phyloP scores from a whole-genome alignment of 441 rosid genomes.

The Brassica balearica region DNA sequence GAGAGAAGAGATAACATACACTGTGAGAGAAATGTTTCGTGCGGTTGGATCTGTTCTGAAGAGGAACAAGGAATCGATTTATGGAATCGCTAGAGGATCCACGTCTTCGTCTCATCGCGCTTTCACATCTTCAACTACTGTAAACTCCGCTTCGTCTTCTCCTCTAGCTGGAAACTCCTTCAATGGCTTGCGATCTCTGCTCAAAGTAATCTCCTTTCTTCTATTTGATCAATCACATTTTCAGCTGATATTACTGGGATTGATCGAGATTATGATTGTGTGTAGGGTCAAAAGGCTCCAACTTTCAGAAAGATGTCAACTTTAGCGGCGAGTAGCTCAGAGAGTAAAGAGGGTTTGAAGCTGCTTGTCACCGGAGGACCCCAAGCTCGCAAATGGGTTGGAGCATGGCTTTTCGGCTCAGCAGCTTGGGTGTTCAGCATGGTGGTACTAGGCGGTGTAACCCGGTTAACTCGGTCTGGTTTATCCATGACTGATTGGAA shows the following conservation, averaged over 20 bases:
- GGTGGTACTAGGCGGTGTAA: slow-evolving; percentile 90
- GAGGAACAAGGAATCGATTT: slow-evolving; percentile 47
- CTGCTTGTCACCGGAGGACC: slow-evolving; percentile 81
- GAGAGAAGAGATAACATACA: no score
- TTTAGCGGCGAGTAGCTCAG: slow-evolving; percentile 52
- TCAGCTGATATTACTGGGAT: background rate
- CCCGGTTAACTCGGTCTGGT: slow-evolving; percentile 89
- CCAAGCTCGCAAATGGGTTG: slow-evolving; percentile 85
- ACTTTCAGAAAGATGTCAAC: slow-evolving; percentile 61
- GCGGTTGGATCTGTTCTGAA: slow-evolving; percentile 55
- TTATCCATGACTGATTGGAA: slow-evolving; percentile 99
- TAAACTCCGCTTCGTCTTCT: slow-evolving; percentile 41
- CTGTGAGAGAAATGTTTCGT: slow-evolving; percentile 39
- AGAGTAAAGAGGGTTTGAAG: slow-evolving; percentile 72
- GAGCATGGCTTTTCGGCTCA: slow-evolving; percentile 92
- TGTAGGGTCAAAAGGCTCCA: slow-evolving; percentile 57
- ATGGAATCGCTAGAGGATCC: slow-evolving; percentile 41
- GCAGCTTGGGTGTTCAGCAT: slow-evolving; percentile 95
- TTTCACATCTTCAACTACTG: slow-evolving; percentile 37
- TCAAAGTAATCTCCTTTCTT: slow-evolving; percentile 48
- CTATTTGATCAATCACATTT: no score
- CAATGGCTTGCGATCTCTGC: slow-evolving; percentile 53
- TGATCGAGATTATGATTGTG: slow-evolving; percentile 16
- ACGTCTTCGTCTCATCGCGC: slow-evolving; percentile 36
- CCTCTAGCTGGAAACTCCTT: slow-evolving; percentile 46